A percentile compares a stretch with the other conserved stretches of the same genome.
These are phyloP conservation scores for Floccularia luteovirens DNA, from an alignment of 768 basidiomycete genomes.

Conservation along the genomic window DNA sequence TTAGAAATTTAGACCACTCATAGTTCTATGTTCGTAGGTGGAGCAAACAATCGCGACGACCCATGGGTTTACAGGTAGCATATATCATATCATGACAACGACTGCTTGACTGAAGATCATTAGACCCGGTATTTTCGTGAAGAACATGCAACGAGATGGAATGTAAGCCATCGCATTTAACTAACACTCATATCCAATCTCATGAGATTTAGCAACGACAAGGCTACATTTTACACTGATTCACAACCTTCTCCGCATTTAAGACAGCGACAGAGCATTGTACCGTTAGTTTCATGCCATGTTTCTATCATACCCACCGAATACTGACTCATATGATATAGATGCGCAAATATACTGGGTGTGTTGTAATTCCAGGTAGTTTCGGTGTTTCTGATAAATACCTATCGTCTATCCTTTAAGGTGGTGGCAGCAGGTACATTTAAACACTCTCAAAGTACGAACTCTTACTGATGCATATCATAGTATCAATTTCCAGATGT, in stretches of 20 bases:
- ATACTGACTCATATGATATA: conserved; percentile 11
- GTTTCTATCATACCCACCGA: neutral
- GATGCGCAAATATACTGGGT: conserved; percentile 63
- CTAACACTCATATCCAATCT: neutral
- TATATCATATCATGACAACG: neutral
- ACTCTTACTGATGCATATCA: conserved; percentile 2
- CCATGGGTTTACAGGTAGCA: conserved; percentile 64
- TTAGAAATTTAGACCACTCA: neutral
- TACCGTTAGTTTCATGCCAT: conserved; percentile 40
- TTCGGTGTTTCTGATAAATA: too few species aligned
- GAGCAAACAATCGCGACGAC: conserved; percentile 66
- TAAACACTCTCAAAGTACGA: neutral
- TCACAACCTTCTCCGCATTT: conserved; percentile 48
- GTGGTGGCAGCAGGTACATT: conserved; percentile 46
- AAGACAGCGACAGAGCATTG: conserved; percentile 58
- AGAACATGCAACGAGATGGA: conserved; percentile 66
- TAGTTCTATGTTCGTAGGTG: conserved; percentile 25
- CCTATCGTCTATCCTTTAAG: conserved; percentile 14
- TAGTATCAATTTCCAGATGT: conserved; percentile 77
- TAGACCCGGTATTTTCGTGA: conserved; percentile 61
- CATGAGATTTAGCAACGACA: conserved; percentile 45
- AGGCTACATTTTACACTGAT: conserved; percentile 67
- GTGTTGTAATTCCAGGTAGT: conserved; percentile 6
- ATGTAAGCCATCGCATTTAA: conserved; percentile 37
- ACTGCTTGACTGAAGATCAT: neutral